These are phyloP conservation scores for Peterozyma toletana DNA, from an alignment of 805 yeast species.

Conservation along the genomic window DNA sequence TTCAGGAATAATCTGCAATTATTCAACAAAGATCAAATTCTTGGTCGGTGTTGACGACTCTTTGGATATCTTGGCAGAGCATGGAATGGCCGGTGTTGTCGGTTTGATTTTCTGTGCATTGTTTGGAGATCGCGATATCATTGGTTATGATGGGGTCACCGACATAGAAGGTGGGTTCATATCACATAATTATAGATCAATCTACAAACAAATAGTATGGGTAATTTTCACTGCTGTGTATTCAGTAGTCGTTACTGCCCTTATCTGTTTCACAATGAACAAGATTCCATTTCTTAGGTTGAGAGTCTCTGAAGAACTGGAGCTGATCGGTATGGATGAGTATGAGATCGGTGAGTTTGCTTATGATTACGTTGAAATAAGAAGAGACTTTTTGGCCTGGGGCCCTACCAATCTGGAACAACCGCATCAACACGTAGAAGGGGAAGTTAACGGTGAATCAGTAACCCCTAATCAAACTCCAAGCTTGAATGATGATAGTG, in stretches of 20 bases:
- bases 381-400: conserved; percentile 78
- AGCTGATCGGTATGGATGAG: conserved; percentile 87
- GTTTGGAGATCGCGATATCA: conserved; percentile 80
- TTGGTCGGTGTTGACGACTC: conserved; percentile 83
- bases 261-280: conserved; percentile 68
- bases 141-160: conserved; percentile 85
- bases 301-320: conserved; percentile 79
- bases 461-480: background rate
- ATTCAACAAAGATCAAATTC: conserved; percentile 81
- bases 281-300: conserved; percentile 76
- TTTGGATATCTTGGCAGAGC: conserved; percentile 95
- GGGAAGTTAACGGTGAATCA: background rate
- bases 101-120: conserved; percentile 87
- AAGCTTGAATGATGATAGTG: background rate
- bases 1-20: conserved; percentile 82
- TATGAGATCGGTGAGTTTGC: conserved; percentile 98
- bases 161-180: conserved; percentile 91
- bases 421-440: background rate
- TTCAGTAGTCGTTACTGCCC: conserved; percentile 65
- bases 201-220: conserved; percentile 85
- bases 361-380: conserved; percentile 95
- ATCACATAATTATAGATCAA: conserved; percentile 82
- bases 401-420: background rate
- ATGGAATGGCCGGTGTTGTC: conserved; percentile 91
- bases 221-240: conserved; percentile 70